Evolutionary conservation across 2,329 filamentous ascomycete genomes (phyloP).

Genomic region (Ilyonectria mors-panacis): DNA sequence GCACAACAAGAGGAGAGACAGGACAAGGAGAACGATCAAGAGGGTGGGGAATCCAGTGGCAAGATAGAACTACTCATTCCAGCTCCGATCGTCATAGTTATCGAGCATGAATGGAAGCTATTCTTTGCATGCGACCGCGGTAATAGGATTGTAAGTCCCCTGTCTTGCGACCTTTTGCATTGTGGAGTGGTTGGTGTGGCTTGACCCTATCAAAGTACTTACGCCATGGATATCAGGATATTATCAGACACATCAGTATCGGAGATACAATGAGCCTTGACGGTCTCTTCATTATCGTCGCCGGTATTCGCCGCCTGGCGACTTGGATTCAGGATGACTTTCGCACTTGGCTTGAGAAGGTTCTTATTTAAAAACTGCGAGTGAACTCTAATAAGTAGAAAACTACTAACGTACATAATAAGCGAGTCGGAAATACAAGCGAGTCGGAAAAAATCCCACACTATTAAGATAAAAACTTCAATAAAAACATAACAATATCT

Average conservation of each 20-base stretch:
- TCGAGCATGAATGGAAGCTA: too few relatives aligned
- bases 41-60: too few relatives aligned
- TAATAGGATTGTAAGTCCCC: slow-evolving; percentile 18
- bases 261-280: slow-evolving; percentile 25
- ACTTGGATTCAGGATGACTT: slow-evolving; percentile 19
- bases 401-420: too few relatives aligned
- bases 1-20: too few relatives aligned
- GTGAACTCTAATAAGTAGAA: too few relatives aligned
- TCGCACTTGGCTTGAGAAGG: slow-evolving; percentile 5
- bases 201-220: slow-evolving; percentile 3
- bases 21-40: too few relatives aligned
- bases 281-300: slow-evolving; percentile 15
- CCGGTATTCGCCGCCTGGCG: slow-evolving; percentile 16
- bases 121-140: slow-evolving; percentile 18
- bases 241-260: slow-evolving; percentile 16
- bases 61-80: too few relatives aligned
- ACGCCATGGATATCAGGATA: slow-evolving; percentile 14
- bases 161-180: background rate
- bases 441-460: too few relatives aligned
- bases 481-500: too few relatives aligned
- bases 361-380: background rate
- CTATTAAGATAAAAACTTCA: too few relatives aligned
- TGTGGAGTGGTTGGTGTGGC: background rate
- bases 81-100: too few relatives aligned
- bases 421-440: too few relatives aligned